Base-by-base conservation (phyloP, 805 yeast species). In the Ogataea ganodermae region DNA sequence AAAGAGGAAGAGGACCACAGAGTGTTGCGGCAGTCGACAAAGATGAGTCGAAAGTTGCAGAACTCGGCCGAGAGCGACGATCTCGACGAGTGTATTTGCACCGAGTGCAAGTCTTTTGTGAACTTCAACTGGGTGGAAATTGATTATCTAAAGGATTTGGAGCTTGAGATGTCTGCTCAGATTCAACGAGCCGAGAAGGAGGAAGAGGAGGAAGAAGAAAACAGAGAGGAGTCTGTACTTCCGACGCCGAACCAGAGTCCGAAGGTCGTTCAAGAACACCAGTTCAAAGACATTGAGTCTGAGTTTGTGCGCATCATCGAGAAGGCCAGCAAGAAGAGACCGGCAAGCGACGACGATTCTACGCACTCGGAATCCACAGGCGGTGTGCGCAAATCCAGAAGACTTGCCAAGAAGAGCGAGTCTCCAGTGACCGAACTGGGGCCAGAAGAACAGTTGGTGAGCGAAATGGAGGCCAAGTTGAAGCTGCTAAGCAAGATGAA, bases 71-170 rank as follows among this genome's bases (percentile, higher is more conserved):
- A 49, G 27, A 48, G 44, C 22, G 53, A 56, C 16, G 56, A 55
- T 17, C 45, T 45, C n/a, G 76, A 72, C 9, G 83, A 79, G 43
- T 66, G 63, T 17, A 61, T 78, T 26, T 80, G 84, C 59, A 72
- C 65, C 35, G 63, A 68, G 21, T 80, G 84, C 56, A 72, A 75
- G 45, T 72, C 83, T 3, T 68, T 69, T 46, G 69, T 78, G 16
- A 71, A 75, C 16, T 75, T 74, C 56, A 73, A 72, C 47, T 79
- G 79, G 69, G 63, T 77, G 49, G 69, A 71, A 32, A 59, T 75
- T 33, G 71, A 64, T 45, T 36, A 58, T 26, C 43, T 58, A 42
- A 49, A 52, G 35, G 50, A 57, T 22, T 41, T 35, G 26, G 52
- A 45, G 35, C 31, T 21, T 2, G 51, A 48, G 26, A n/a, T 52